Evolutionary conservation across 345 rosid genomes (phyloP).

Genomic region (Arabis alpina): DNA sequence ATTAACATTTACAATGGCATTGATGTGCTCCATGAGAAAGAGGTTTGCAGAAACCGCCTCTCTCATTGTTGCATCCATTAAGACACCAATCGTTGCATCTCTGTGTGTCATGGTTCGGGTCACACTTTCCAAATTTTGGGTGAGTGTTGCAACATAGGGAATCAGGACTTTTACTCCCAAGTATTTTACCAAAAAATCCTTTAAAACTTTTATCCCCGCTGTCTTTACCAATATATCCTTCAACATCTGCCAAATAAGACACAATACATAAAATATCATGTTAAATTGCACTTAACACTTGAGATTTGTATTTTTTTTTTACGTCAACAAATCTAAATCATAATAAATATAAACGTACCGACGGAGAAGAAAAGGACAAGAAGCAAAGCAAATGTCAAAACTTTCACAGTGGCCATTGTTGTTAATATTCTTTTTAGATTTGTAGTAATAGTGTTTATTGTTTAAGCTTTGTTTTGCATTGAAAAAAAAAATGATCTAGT

Average conservation of each 20-base stretch:
- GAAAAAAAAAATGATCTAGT: no score
- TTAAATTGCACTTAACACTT: not conserved
- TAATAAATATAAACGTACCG: constrained; percentile 1
- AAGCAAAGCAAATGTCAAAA: constrained; percentile 25
- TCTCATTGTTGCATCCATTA: constrained; percentile 17
- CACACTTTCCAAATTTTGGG: constrained; percentile 34
- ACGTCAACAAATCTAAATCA: not conserved
- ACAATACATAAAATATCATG: not conserved
- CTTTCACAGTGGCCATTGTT: constrained; percentile 19
- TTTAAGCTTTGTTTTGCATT: constrained; percentile 1
- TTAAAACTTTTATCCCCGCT: no score
- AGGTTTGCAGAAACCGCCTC: constrained; percentile 23
- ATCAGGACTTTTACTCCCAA: not conserved
- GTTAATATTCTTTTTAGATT: not conserved
- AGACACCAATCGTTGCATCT: constrained; percentile 31
- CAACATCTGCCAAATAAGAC: constrained; percentile 7
- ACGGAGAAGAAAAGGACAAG: constrained; percentile 13
- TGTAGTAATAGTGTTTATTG: not conserved
- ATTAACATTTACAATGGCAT: constrained; percentile 25
- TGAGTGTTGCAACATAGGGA: constrained; percentile 36
- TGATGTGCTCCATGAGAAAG: constrained; percentile 8
- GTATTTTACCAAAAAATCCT: no score
- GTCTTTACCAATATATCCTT: not conserved
- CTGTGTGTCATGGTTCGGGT: constrained; percentile 10
- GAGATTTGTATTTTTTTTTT: no score